A percentile compares a stretch with the other conserved stretches of the same genome.
These are phyloP conservation scores for Bromus sterilis DNA, from an alignment of 176 grass and related monocot genomes.

Conservation along the genomic window DNA sequence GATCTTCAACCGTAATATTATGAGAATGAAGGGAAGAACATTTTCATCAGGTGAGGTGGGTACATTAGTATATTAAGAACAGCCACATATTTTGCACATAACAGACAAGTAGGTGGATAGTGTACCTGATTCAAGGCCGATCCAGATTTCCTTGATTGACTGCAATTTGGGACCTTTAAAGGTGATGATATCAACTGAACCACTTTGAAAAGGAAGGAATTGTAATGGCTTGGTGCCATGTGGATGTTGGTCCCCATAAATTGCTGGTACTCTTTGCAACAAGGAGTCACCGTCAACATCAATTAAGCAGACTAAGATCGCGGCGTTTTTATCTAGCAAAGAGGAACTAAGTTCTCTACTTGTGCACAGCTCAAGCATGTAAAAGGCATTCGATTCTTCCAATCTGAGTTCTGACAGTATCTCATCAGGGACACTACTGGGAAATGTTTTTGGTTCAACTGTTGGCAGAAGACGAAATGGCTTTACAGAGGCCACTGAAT, in stretches of 20 bases:
- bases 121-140: conserved; percentile 93
- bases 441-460: conserved; percentile 35
- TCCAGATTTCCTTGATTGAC: conserved; percentile 73
- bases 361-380: conserved; percentile 65
- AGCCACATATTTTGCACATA: not conserved
- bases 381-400: conserved; percentile 54
- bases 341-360: conserved; percentile 73
- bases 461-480: conserved; percentile 60
- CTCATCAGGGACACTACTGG: conserved; percentile 39
- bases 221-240: conserved; percentile 14
- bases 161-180: conserved; percentile 63
- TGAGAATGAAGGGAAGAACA: not conserved
- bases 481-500: conserved; percentile 51
- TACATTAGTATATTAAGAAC: not conserved
- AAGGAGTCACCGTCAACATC: conserved; percentile 53
- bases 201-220: conserved; percentile 51
- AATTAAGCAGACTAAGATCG: conserved; percentile 64
- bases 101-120: not conserved
- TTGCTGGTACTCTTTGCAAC: conserved; percentile 56
- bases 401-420: conserved; percentile 36
- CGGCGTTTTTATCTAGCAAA: conserved; percentile 59
- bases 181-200: conserved; percentile 56
- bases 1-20: conserved; percentile 37
- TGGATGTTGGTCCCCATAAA: conserved; percentile 33
- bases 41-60: conserved; percentile 4